phyloP scores from a whole-genome alignment of 208 protist genomes.

The Leptomonas pyrrhocoris region DNA sequence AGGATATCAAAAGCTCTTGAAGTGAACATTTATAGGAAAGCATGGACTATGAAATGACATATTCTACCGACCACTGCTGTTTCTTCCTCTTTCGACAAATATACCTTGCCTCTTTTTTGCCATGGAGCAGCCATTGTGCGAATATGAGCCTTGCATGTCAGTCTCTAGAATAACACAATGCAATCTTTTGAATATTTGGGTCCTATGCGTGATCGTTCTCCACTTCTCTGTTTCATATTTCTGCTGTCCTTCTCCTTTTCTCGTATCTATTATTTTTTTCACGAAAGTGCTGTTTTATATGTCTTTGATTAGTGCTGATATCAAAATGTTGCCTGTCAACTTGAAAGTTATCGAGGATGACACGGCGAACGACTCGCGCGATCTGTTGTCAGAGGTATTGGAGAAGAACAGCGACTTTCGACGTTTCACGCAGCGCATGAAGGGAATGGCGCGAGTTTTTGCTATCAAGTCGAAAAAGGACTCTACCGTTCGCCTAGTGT shows the following conservation, averaged over 20 bases:
- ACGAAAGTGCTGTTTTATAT: not conserved
- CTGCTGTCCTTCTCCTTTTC: not conserved
- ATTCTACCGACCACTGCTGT: too few species aligned
- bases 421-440: constrained; percentile 38
- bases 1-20: not conserved
- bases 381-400: constrained; percentile 24
- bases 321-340: constrained; percentile 3
- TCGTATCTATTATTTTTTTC: not conserved
- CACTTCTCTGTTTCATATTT: not conserved
- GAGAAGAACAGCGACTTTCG: constrained; percentile 37
- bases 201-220: not conserved
- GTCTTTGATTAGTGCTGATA: constrained; percentile 14
- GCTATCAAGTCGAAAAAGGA: constrained; percentile 25
- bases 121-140: too few species aligned
- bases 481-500: not conserved
- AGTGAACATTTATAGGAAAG: too few species aligned
- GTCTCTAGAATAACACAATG: too few species aligned
- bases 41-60: not conserved
- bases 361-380: not conserved
- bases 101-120: too few species aligned
- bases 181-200: not conserved
- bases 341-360: constrained; percentile 10
- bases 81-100: too few species aligned
- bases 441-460: constrained; percentile 26
- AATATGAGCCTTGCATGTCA: too few species aligned